phyloP scores from a whole-genome alignment of 2,329 filamentous ascomycete genomes.

The Epichloe gansuensis region DNA sequence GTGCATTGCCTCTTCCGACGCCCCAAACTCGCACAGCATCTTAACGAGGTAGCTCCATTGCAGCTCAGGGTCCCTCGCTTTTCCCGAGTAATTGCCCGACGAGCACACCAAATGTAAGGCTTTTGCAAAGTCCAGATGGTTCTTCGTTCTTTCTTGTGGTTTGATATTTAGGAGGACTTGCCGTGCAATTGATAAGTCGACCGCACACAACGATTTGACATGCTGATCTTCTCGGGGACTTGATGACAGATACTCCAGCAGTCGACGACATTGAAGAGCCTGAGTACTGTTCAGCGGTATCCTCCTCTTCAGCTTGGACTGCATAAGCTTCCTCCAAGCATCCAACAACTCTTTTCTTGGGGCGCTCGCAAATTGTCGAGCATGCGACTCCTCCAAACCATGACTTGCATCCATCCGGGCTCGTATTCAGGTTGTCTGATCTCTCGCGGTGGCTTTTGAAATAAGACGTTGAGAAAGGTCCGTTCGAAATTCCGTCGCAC shows the following conservation, averaged over 20 bases:
- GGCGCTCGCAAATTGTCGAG: conserved; percentile 55
- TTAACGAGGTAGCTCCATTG: conserved; percentile 21
- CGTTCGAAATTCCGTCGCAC: conserved; percentile 15
- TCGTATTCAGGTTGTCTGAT: conserved; percentile 52
- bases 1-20: conserved; percentile 38
- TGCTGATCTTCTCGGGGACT: conserved; percentile 12
- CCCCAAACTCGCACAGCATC: conserved; percentile 42
- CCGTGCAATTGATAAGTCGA: conserved; percentile 33
- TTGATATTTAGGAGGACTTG: conserved; percentile 28
- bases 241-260: conserved; percentile 46
- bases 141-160: conserved; percentile 29
- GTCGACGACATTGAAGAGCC: conserved; percentile 40
- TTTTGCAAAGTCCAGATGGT: conserved; percentile 37
- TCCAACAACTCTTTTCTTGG: conserved; percentile 47
- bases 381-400: conserved; percentile 52
- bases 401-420: conserved; percentile 60
- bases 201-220: conserved; percentile 21
- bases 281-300: conserved; percentile 52
- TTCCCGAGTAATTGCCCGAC: conserved; percentile 12
- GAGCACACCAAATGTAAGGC: conserved; percentile 26
- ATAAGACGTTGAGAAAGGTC: conserved; percentile 49
- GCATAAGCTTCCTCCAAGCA: conserved; percentile 54
- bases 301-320: conserved; percentile 35
- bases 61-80: conserved; percentile 8
- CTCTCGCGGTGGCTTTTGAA: conserved; percentile 45